These are phyloP conservation scores for Mimosa bimucronata DNA, from an alignment of 306 rosid species.

Conservation along the genomic window DNA sequence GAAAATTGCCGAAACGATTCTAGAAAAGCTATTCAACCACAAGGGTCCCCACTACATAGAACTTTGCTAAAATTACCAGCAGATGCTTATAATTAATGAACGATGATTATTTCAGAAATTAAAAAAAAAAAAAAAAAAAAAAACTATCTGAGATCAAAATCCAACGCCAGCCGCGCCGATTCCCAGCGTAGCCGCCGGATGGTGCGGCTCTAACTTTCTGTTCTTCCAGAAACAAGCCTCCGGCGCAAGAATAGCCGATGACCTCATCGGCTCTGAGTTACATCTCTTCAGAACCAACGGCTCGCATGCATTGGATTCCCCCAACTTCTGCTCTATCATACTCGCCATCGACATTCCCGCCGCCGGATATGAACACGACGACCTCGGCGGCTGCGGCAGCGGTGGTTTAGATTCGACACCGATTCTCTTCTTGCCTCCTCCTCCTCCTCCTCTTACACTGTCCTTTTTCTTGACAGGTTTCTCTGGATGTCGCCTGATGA, in stretches of 20 bases:
- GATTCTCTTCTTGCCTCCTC: conserved; percentile 45
- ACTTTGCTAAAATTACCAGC: neutral
- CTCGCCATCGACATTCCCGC: conserved; percentile 64
- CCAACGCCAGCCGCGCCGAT: conserved; percentile 90
- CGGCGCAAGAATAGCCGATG: conserved; percentile 66
- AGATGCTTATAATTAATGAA: neutral
- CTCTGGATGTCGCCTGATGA: conserved; percentile 75
- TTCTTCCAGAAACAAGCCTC: conserved; percentile 90
- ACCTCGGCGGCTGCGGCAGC: conserved; percentile 53
- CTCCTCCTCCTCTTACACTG: conserved; percentile 42
- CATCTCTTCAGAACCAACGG: conserved; percentile 89
- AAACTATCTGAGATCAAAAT: conserved; percentile 33
- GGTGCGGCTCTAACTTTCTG: conserved; percentile 72
- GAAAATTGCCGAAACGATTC: conserved; percentile 20
- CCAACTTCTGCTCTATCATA: conserved; percentile 79
- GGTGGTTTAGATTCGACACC: conserved; percentile 34
- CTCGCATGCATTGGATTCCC: conserved; percentile 65
- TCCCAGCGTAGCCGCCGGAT: conserved; percentile 61
- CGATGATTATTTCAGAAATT: neutral
- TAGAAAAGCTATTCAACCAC: neutral
- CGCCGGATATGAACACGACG: conserved; percentile 76
- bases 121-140: neutral
- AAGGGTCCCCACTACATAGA: neutral
- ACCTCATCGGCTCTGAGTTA: conserved; percentile 94
- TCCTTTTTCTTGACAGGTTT: conserved; percentile 46